Percentiles rank a stretch among this genome's conserved stretches.
Conservation (phyloP, 78 protist species). For the Dictyostelium purpureum region DNA sequence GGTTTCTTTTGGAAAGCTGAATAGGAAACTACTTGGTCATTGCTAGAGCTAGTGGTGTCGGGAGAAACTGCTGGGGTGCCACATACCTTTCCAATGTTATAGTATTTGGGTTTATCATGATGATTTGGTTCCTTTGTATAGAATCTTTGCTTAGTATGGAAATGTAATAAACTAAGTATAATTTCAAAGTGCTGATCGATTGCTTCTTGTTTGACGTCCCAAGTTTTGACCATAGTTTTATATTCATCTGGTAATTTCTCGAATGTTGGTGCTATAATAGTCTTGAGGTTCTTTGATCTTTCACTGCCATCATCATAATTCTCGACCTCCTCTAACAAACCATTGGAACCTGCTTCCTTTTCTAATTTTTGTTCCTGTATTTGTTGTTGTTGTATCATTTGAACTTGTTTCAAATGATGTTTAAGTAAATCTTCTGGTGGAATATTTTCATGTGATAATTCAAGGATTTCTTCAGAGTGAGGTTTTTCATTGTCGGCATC, state of each 20-base stretch:
- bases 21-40: neutral
- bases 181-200: conserved; percentile 39
- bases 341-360: neutral
- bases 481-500: neutral
- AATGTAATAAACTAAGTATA: conserved; percentile 23
- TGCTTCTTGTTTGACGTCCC: conserved; percentile 40
- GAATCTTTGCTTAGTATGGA: conserved; percentile 54
- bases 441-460: neutral
- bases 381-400: conserved; percentile 20
- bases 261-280: conserved; percentile 10
- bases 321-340: neutral
- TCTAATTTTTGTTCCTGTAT: too few species aligned
- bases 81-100: neutral
- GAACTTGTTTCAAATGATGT: neutral
- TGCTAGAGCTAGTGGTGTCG: neutral
- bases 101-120: neutral
- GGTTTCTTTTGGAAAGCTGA: conserved; percentile 17
- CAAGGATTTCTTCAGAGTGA: neutral
- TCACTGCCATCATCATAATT: conserved; percentile 3
- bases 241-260: conserved; percentile 22
- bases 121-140: neutral
- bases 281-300: neutral
- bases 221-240: conserved; percentile 42
- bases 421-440: conserved; percentile 10
- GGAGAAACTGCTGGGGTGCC: neutral